These are phyloP conservation scores for Fusarium goolgardi DNA, from an alignment of 2,329 filamentous ascomycete species.

Conservation along the genomic window DNA sequence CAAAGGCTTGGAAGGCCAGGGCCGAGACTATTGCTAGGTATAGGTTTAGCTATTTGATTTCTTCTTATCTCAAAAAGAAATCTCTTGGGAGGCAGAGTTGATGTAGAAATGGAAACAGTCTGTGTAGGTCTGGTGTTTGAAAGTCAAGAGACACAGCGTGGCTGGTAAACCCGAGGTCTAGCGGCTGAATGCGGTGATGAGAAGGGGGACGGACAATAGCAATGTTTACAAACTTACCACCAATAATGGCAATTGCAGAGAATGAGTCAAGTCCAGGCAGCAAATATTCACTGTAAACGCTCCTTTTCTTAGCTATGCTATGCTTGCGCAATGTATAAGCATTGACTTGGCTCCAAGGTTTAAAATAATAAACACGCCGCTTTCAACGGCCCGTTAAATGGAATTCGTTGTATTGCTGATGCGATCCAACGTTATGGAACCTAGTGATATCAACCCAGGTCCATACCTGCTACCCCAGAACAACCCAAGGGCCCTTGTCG, in stretches of 20 bases:
- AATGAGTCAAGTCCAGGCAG: slow-evolving; percentile 24
- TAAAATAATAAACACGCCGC: background rate
- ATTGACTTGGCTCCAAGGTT: background rate
- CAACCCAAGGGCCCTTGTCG: slow-evolving; percentile 12
- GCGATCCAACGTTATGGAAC: slow-evolving; percentile 4
- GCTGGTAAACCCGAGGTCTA: slow-evolving; percentile 23
- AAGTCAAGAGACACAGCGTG: slow-evolving; percentile 11
- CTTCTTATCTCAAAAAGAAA: background rate
- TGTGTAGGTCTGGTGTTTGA: background rate
- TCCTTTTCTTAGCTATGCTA: background rate
- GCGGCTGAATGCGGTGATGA: slow-evolving; percentile 21
- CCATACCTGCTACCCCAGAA: background rate
- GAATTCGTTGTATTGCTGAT: slow-evolving; percentile 5
- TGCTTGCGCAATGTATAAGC: background rate
- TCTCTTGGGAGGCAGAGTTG: background rate
- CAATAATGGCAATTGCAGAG: slow-evolving; percentile 3
- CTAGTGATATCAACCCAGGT: slow-evolving; percentile 19
- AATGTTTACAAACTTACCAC: slow-evolving; percentile 8
- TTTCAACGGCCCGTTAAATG: slow-evolving; percentile 1
- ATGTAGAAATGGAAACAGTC: background rate
- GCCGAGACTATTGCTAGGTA: background rate
- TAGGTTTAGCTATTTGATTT: background rate
- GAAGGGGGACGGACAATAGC: background rate
- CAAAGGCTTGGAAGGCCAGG: slow-evolving; percentile 4
- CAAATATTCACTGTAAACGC: background rate